These are phyloP conservation scores for Staphylotrichum tortipilum DNA, from an alignment of 495 filamentous ascomycete genomes.

Conservation along the genomic window DNA sequence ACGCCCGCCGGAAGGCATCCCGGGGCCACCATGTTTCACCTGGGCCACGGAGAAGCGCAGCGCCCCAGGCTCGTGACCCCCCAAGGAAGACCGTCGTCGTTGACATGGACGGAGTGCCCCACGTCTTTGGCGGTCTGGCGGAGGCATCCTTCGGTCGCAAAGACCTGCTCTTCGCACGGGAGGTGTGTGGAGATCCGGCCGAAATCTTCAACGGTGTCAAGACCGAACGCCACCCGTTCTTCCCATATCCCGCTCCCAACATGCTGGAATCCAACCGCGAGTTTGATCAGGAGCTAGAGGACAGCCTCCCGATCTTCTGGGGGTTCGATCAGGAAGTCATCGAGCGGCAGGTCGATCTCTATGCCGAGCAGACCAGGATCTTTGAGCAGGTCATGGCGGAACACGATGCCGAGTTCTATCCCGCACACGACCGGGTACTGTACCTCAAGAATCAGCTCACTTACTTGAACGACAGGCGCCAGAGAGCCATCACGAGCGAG, in stretches of 20 bases:
- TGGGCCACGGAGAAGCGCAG: not conserved
- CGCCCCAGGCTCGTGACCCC: not conserved
- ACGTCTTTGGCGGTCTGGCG: not conserved
- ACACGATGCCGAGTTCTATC: not conserved
- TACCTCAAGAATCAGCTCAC: not conserved
- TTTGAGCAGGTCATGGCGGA: not conserved
- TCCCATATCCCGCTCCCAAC: constrained; percentile 3
- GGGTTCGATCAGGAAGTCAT: not conserved
- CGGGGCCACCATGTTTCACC: not conserved
- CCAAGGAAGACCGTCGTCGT: not conserved
- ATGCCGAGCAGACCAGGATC: not conserved
- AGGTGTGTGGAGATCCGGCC: not conserved
- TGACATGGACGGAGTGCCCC: not conserved
- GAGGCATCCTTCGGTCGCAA: not conserved
- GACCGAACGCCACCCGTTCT: not conserved
- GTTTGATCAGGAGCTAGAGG: not conserved
- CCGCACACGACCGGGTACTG: not conserved
- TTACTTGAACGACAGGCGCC: not conserved
- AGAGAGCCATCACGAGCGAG: not conserved
- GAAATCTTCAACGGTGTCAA: not conserved
- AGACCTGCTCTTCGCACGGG: not conserved
- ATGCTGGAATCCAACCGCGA: constrained; percentile 2
- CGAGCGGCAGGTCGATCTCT: not conserved
- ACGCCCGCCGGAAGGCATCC: not conserved
- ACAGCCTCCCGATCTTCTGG: not conserved